Evolutionary conservation across 2,329 filamentous ascomycete species (phyloP), one percentile per base, ranked within the genome.

Genomic region (Talaromyces marneffei): DNA sequence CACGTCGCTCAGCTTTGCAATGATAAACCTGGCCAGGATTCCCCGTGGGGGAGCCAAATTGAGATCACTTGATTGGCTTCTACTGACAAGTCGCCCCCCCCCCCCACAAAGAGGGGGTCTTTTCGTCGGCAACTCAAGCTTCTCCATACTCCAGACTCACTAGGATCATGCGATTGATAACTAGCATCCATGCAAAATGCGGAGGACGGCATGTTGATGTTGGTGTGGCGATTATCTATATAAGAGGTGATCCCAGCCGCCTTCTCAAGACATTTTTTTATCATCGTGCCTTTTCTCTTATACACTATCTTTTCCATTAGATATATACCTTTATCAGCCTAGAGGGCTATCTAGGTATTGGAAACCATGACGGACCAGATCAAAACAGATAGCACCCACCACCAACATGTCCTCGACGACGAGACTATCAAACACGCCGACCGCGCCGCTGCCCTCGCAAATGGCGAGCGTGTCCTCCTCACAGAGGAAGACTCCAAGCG

Each of bases 401-500:
- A 55, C 35, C 35, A 31, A 6, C 57, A 42, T 23, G 33, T 52
- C 23, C 31, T 52, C 23, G 31, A 59, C 29, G 31, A 52, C 18
- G 48, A 52, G 4, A 1, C 35, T 25, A 53, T 42, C 48, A 56
- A 63, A 31, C 61, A 63, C 2, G 61, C 61, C 23, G 61, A 63
- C 57, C 57, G 52, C 10, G 61, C 61, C 18, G 61, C 61, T 25
- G 27, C 25, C 3, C 57, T 63, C n/a, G 40, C 53, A 33, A 53
- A 40, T 31, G 48, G 60, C n/a, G 42, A 63, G 20, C 61, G 61
- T 23, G 40, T 46, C 18, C 8, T 60, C 33, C 52, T 75, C 48
- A 74, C 72, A 0, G 72, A 74, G 25, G 69, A 70, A 33, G 73
- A 74, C 40, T 83, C 81, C 71, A 80, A 77, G 65, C 79, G 81